Evolutionary conservation across 768 basidiomycete genomes (phyloP), one percentile per base, ranked within the genome.

Genomic region (Crepidotus variabilis): DNA sequence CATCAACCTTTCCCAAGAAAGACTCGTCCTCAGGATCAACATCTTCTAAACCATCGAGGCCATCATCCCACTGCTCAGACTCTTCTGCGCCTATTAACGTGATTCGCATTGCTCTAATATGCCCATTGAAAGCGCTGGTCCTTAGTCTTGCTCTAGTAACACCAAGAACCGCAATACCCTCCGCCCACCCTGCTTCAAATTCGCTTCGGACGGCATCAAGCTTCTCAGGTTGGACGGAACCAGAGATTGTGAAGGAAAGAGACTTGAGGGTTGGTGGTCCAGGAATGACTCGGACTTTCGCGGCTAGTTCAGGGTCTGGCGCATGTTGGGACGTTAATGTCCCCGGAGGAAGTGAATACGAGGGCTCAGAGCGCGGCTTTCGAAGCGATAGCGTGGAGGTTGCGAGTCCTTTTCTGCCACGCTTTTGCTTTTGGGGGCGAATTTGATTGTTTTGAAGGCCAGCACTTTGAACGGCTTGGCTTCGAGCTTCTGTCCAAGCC

Each of bases 351-450:
- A 61, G 32, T 64, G 62, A 16, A 46, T 43, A 10, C 47, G 50
- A 45, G 52, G 35, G 33, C 50, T 51, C 48, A 33, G 50, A 58
- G 33, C 61, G 64, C 5, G 65, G 58, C 20, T 68, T 67, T n/a
- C 80, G 75, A 49, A 90, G 60, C 4, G 86, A 86, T 60, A 90
- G 78, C 2, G 84, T 82, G 5, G 89, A 79, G 1, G 80, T 81
- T 2, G 87, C 83, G n/a, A 90, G 58, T 8, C 87, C 87, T 45
- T 75, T 77, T 35, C 88, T 75, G 16, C 87, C 87, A 24, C 67
- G 72, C 70, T 72, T 60, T 63, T 69, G 57, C 67, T 57, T 47
- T 47, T 39, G 13, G 32, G 47, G 51, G 24, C 23, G 39, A 33
- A 47, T 7, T 11, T 22, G 22, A 47, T 46, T 11, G 39, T 47